Evolutionary conservation across 495 filamentous ascomycete genomes (phyloP).

Genomic region (Podospora comata): DNA sequence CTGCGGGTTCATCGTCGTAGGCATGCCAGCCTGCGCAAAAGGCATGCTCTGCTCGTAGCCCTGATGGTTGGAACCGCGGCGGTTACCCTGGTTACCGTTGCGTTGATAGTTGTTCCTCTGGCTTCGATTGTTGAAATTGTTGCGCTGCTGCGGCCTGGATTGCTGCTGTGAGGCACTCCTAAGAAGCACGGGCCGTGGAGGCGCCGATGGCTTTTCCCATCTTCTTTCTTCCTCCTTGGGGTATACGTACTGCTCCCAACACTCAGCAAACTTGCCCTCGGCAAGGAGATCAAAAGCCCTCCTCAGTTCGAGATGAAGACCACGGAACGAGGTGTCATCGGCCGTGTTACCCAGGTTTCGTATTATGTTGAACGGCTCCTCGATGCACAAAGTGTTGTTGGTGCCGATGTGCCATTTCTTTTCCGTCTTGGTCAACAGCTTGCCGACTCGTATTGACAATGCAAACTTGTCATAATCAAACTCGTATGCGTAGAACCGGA

Average conservation of each 20-base stretch:
- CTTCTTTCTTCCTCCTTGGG: slow-evolving; percentile 78
- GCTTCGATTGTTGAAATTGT: slow-evolving; percentile 59
- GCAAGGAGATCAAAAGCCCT: slow-evolving; percentile 79
- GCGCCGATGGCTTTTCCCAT: slow-evolving; percentile 65
- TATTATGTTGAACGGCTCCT: slow-evolving; percentile 91
- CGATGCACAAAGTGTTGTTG: slow-evolving; percentile 85
- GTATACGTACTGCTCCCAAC: slow-evolving; percentile 80
- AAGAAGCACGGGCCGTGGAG: slow-evolving; percentile 43
- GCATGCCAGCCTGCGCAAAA: slow-evolving; percentile 23
- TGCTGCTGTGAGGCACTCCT: slow-evolving; percentile 53
- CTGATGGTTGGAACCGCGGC: slow-evolving; percentile 40
- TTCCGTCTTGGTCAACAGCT: slow-evolving; percentile 73
- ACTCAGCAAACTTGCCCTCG: slow-evolving; percentile 69
- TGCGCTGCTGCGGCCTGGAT: slow-evolving; percentile 27
- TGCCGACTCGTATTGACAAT: slow-evolving; percentile 83
- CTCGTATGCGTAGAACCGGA: slow-evolving; percentile 90
- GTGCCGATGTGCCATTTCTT: slow-evolving; percentile 78
- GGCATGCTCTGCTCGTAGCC: slow-evolving; percentile 35
- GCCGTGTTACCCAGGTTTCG: slow-evolving; percentile 97
- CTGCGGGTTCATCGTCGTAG: slow-evolving; percentile 30
- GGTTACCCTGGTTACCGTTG: slow-evolving; percentile 39
- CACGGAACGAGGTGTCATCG: slow-evolving; percentile 87
- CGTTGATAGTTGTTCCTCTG: slow-evolving; percentile 58
- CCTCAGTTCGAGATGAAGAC: slow-evolving; percentile 84
- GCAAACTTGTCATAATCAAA: slow-evolving; percentile 82